phyloP scores from a whole-genome alignment of 2,329 filamentous ascomycete species.

The Paracorniculantispora psalliotae region DNA sequence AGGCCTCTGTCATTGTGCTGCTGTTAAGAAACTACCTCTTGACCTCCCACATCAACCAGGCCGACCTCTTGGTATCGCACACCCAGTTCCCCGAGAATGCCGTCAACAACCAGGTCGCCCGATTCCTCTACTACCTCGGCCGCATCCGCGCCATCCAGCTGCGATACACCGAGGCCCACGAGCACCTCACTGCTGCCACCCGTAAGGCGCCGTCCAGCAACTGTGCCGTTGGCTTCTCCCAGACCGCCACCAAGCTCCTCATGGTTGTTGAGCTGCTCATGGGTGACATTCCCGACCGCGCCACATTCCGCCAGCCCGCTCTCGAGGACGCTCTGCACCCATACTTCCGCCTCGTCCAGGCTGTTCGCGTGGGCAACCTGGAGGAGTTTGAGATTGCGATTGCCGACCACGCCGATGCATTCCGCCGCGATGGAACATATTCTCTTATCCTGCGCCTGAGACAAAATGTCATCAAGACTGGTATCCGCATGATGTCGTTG shows the following conservation, averaged over 20 bases:
- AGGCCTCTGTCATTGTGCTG: constrained; percentile 91
- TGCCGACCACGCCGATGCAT: constrained; percentile 72
- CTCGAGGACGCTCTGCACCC: constrained; percentile 85
- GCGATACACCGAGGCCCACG: constrained; percentile 93
- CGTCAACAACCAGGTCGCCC: constrained; percentile 95
- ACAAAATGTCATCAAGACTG: constrained; percentile 99
- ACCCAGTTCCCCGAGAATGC: constrained; percentile 92
- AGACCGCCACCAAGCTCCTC: constrained; percentile 92
- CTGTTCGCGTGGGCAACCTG: constrained; percentile 92
- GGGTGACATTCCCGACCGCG: constrained; percentile 96
- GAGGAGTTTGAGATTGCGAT: constrained; percentile 89
- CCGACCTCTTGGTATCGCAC: constrained; percentile 91
- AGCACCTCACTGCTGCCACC: constrained; percentile 86
- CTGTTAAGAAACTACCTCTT: constrained; percentile 93
- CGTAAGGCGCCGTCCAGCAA: constrained; percentile 89
- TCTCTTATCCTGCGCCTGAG: constrained; percentile 89
- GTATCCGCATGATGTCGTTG: constrained; percentile 97
- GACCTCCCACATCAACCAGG: constrained; percentile 94
- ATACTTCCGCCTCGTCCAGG: constrained; percentile 90
- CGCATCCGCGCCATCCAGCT: constrained; percentile 95
- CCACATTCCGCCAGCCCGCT: constrained; percentile 83
- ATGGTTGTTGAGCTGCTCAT: constrained; percentile 95
- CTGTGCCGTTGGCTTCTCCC: constrained; percentile 89
- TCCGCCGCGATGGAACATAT: constrained; percentile 92
- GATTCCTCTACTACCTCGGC: constrained; percentile 95